These are phyloP conservation scores for Sporothrix brasiliensis DNA, from an alignment of 2,329 filamentous ascomycete species.

Conservation along the genomic window DNA sequence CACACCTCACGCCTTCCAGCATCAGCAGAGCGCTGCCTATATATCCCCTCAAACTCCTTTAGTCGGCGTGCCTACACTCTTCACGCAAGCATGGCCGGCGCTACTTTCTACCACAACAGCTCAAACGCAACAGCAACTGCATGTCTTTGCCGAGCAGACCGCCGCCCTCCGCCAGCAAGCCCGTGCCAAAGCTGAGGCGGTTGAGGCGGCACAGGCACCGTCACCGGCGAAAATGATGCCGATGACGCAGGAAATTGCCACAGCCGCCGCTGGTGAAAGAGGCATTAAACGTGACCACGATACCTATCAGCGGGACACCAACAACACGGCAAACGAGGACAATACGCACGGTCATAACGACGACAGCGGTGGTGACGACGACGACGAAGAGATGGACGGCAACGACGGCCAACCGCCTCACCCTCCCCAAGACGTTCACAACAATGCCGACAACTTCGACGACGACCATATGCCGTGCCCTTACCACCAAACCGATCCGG, in stretches of 20 bases:
- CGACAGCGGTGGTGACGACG: slow-evolving; percentile 26
- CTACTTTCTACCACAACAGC: not conserved
- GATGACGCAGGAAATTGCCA: not conserved
- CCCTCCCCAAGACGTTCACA: not conserved
- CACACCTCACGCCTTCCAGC: not conserved
- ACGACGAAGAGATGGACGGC: slow-evolving; percentile 11
- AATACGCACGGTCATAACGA: slow-evolving; percentile 1
- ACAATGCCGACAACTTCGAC: slow-evolving; percentile 34
- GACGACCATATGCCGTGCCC: slow-evolving; percentile 40
- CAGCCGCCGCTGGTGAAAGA: not conserved
- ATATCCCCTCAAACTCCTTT: not conserved
- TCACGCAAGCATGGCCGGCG: slow-evolving; percentile 2
- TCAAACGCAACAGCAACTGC: slow-evolving; percentile 6
- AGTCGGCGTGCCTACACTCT: not conserved
- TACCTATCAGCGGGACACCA: slow-evolving; percentile 6
- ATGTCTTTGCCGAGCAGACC: slow-evolving; percentile 1
- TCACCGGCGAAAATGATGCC: not conserved
- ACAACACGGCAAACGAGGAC: not conserved
- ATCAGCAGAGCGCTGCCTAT: slow-evolving; percentile 1
- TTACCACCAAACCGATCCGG: slow-evolving; percentile 35
- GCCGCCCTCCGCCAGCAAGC: not conserved
- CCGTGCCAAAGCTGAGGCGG: not conserved
- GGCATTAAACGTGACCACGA: slow-evolving; percentile 18
- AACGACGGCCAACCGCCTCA: not conserved
- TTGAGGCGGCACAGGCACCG: not conserved